Evolutionary conservation across 1,284 basidiomycete species (phyloP).

Genomic region (Boletus calvinii): DNA sequence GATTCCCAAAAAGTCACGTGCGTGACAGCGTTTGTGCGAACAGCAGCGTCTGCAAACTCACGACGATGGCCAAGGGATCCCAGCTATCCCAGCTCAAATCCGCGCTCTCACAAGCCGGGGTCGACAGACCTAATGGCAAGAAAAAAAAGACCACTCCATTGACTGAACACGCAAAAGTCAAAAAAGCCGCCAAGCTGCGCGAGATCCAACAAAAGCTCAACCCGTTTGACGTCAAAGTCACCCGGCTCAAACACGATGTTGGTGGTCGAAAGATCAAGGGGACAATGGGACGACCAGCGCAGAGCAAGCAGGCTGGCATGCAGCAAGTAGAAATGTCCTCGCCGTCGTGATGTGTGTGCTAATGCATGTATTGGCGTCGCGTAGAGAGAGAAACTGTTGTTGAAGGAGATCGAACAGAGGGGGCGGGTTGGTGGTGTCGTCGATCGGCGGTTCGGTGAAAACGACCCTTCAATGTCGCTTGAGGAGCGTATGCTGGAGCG

Average conservation of each 20-base stretch:
- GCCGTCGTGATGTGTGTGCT: slow-evolving; percentile 14
- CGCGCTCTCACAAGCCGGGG: slow-evolving; percentile 75
- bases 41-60: not conserved
- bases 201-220: slow-evolving; percentile 87
- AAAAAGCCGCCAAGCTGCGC: slow-evolving; percentile 75
- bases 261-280: slow-evolving; percentile 87
- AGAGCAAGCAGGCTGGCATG: slow-evolving; percentile 84
- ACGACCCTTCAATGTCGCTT: slow-evolving; percentile 83
- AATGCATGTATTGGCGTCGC: slow-evolving; percentile 4
- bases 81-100: slow-evolving; percentile 87
- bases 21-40: slow-evolving; percentile 18
- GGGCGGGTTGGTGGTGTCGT: slow-evolving; percentile 85
- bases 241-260: slow-evolving; percentile 90
- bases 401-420: slow-evolving; percentile 83
- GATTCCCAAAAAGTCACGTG: not conserved
- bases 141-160: slow-evolving; percentile 62
- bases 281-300: slow-evolving; percentile 77
- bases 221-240: slow-evolving; percentile 91
- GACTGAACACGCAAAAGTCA: slow-evolving; percentile 75
- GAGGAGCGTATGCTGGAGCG: slow-evolving; percentile 98
- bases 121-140: slow-evolving; percentile 63
- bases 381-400: slow-evolving; percentile 81
- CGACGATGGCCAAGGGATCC: slow-evolving; percentile 65
- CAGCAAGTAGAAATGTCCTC: slow-evolving; percentile 66
- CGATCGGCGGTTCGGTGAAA: slow-evolving; percentile 96